A percentile compares a stretch with the other conserved stretches of the same genome.
phyloP scores from a whole-genome alignment of 306 rosid species.

The Vicia sativa region DNA sequence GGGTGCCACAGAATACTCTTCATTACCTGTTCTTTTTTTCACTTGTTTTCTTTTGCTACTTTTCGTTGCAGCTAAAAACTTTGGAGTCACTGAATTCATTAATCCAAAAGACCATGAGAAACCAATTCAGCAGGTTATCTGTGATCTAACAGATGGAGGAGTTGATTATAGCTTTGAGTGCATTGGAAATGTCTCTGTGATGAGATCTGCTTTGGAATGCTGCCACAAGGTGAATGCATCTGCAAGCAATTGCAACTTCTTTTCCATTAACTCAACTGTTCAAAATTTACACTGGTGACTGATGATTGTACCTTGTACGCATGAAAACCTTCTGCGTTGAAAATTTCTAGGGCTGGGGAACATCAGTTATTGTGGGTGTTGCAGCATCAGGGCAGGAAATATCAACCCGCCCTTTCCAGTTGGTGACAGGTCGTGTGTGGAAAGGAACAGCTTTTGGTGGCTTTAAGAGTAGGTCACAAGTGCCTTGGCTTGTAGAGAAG shows the following conservation, averaged over 20 bases:
- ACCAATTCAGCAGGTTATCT: slow-evolving; percentile 85
- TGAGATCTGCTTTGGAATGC: slow-evolving; percentile 92
- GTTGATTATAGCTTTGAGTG: slow-evolving; percentile 96
- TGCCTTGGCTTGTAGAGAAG: slow-evolving; percentile 96
- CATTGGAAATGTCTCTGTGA: slow-evolving; percentile 85
- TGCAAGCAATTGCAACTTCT: neutral
- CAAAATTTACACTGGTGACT: slow-evolving; percentile 15
- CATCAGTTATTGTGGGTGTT: slow-evolving; percentile 90
- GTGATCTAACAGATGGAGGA: slow-evolving; percentile 88
- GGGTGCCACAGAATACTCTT: slow-evolving; percentile 1
- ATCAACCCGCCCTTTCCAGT: slow-evolving; percentile 89
- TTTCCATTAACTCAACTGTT: slow-evolving; percentile 29
- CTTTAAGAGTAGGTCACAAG: slow-evolving; percentile 95
- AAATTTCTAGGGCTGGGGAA: slow-evolving; percentile 86
- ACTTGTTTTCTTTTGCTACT: slow-evolving; percentile 27
- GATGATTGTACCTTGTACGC: slow-evolving; percentile 1
- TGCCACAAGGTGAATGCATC: slow-evolving; percentile 74
- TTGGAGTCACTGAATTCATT: slow-evolving; percentile 86
- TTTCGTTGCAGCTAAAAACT: slow-evolving; percentile 72
- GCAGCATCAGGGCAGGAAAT: slow-evolving; percentile 97
- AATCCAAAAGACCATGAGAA: slow-evolving; percentile 90
- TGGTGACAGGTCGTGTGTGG: slow-evolving; percentile 96
- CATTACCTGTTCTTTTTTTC: slow-evolving; percentile 6
- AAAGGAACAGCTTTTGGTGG: slow-evolving; percentile 98
- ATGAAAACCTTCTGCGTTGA: slow-evolving; percentile 11